Evolutionary conservation across 805 yeast genomes (phyloP).

Genomic region (Pichia occidentalis): DNA sequence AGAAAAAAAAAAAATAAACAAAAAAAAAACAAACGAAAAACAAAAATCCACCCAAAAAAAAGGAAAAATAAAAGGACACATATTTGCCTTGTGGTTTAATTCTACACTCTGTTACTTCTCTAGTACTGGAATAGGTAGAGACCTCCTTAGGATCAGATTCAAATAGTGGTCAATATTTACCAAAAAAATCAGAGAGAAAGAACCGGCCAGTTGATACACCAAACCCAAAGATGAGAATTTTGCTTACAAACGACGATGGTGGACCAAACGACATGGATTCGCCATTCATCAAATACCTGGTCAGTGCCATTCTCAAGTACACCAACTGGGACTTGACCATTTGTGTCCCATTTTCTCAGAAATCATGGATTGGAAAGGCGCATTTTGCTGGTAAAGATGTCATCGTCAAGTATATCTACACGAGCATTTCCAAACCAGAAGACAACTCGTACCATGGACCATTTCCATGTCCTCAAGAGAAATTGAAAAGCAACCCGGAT

Average conservation of each 20-base stretch:
- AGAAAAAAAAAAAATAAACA: too few species aligned
- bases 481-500: constrained; percentile 32
- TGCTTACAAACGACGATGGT: constrained; percentile 90
- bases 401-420: constrained; percentile 57
- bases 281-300: constrained; percentile 79
- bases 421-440: constrained; percentile 37
- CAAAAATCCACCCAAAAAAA: too few species aligned
- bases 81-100: too few species aligned
- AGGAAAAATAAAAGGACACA: too few species aligned
- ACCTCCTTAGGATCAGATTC: too few species aligned
- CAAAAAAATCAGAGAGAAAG: too few species aligned
- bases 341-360: constrained; percentile 76
- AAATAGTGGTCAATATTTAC: too few species aligned
- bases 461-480: constrained; percentile 43
- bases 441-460: constrained; percentile 65
- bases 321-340: constrained; percentile 85
- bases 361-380: constrained; percentile 98
- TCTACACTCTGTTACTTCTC: too few species aligned
- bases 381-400: constrained; percentile 77
- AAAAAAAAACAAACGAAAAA: too few species aligned
- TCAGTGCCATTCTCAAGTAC: constrained; percentile 51
- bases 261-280: constrained; percentile 76
- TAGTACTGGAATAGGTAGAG: too few species aligned
- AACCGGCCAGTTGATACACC: too few species aligned
- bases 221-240: constrained; percentile 22